phyloP scores from a whole-genome alignment of 2,329 filamentous ascomycete species.

The Beauveria asiatica region DNA sequence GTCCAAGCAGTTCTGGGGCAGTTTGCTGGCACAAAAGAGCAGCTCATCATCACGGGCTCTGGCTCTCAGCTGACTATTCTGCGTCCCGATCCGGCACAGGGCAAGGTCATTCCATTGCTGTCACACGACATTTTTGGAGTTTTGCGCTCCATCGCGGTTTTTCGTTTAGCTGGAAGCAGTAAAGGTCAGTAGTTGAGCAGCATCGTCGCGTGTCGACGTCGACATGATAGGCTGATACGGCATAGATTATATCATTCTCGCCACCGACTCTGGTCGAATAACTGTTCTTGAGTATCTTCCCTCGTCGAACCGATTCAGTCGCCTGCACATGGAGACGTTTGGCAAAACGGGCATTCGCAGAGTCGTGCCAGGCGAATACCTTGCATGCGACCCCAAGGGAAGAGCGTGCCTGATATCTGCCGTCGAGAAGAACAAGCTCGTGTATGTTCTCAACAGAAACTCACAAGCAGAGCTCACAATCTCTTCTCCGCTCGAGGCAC shows the following conservation, averaged over 20 bases:
- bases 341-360: constrained; percentile 92
- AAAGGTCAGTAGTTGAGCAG: constrained; percentile 68
- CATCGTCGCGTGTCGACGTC: constrained; percentile 23
- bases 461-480: constrained; percentile 92
- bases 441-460: constrained; percentile 96
- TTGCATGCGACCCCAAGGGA: constrained; percentile 91
- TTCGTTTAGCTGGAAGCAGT: constrained; percentile 83
- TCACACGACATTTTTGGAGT: constrained; percentile 96
- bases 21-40: constrained; percentile 92
- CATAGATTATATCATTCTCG: constrained; percentile 89
- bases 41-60: constrained; percentile 91
- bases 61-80: constrained; percentile 84
- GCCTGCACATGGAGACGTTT: constrained; percentile 92
- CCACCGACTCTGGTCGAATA: constrained; percentile 91
- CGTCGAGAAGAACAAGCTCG: constrained; percentile 97
- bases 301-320: constrained; percentile 76
- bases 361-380: constrained; percentile 90
- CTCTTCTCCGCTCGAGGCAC: constrained; percentile 91
- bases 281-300: constrained; percentile 88
- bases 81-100: constrained; percentile 75
- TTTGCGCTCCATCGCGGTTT: constrained; percentile 79
- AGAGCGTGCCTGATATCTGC: constrained; percentile 91
- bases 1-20: constrained; percentile 89
- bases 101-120: constrained; percentile 76
- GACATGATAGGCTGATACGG: constrained; percentile 19